Evolutionary conservation across 1,139 yeast species (phyloP), one percentile per base, ranked within the genome.

Genomic region (Hemisphaericaspora xylofermentans): DNA sequence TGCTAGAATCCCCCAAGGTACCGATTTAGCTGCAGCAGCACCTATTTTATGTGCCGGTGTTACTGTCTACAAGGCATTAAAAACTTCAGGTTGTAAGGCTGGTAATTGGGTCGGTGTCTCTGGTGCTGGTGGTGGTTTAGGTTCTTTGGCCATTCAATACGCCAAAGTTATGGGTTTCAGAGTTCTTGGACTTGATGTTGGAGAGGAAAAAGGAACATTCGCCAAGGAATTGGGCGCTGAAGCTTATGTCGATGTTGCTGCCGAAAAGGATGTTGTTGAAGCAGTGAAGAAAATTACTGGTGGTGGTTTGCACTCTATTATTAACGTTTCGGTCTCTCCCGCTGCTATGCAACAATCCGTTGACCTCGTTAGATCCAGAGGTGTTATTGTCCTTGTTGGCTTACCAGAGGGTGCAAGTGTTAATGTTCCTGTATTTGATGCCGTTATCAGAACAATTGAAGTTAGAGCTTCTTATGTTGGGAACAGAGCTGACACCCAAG

Each of bases 81-180:
- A 84, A 73, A 78, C 82, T 38, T 83, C 91, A 43, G 70, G 74
- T 37, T 71, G 82, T 52, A 57, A 53, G 40, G 80, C 91, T 39
- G 94, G 93, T 57, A 79, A 85, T 57, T 84, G 88, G 88, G 88
- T 84, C 45, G 84, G 84, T 51, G 71, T 85, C 54, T 79, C 88
- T 47, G 94, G 95, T 66, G 91, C 91, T 43, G 88, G 82, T 58
- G 91, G 95, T 64, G 95, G 94, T 56, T 76, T 86, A 56, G 95
- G 95, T 47, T 78, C 89, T 38, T 69, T 85, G 47, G 93, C 91
- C 45, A 73, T 86, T 54, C 93, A 85, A 66, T 85, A 82, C 67
- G 94, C 91, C 47, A 78, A 72, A 63, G 91, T 89, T 46, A 82
- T 86, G 88, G 94, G 94, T 53, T 75, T 71, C 65, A 76, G 91